phyloP scores from a whole-genome alignment of 257 asterid genomes.

The Solanum peruvianum region DNA sequence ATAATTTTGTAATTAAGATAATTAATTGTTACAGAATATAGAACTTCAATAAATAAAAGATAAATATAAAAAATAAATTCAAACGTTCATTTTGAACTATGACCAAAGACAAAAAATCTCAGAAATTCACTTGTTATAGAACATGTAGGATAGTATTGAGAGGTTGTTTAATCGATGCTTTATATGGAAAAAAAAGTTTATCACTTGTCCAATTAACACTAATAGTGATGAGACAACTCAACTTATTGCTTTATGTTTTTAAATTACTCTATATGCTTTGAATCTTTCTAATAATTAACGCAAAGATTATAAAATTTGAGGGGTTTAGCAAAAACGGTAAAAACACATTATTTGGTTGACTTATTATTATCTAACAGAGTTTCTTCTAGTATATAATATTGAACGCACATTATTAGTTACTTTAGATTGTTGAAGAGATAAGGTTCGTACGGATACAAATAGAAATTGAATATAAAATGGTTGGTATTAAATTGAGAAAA shows the following conservation, averaged over 20 bases:
- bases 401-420: not conserved
- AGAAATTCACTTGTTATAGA: not conserved
- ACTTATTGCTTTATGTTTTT: not conserved
- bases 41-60: no score
- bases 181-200: not conserved
- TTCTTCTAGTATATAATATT: not conserved
- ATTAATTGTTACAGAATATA: no score
- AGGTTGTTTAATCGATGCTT: not conserved
- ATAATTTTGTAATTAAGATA: no score
- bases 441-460: not conserved
- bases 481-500: not conserved
- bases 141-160: not conserved
- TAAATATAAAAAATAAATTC: no score
- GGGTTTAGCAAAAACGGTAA: not conserved
- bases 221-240: not conserved
- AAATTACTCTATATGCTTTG: not conserved
- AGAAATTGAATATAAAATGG: no score
- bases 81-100: no score
- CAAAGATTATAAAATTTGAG: not conserved
- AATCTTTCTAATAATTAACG: not conserved
- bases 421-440: not conserved
- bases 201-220: not conserved
- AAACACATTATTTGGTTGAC: not conserved
- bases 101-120: not conserved
- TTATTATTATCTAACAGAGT: no score